A percentile compares a stretch with the other conserved stretches of the same genome.
phyloP scores from a whole-genome alignment of 257 asterid genomes.

The Dorcoceras hygrometricum region DNA sequence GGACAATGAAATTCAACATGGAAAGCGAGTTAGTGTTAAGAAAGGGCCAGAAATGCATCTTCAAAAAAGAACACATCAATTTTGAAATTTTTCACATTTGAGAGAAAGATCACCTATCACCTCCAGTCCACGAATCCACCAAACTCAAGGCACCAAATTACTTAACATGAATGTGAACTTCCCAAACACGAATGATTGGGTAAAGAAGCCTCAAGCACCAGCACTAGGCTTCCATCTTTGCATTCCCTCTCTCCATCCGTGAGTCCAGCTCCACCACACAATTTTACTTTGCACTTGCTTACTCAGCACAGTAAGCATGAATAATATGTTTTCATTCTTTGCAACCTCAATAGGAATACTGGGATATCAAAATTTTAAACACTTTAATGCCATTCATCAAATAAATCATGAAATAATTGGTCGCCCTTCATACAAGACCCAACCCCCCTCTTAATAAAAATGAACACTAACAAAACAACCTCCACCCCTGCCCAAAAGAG shows the following conservation, averaged over 20 bases:
- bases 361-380: not conserved
- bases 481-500: too few relatives aligned
- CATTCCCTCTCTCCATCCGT: not conserved
- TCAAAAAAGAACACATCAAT: not conserved
- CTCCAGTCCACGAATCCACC: not conserved
- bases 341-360: not conserved
- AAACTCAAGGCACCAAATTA: not conserved
- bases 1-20: not conserved
- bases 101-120: not conserved
- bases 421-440: too few relatives aligned
- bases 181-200: not conserved
- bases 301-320: not conserved
- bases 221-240: not conserved
- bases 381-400: not conserved
- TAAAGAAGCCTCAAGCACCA: not conserved
- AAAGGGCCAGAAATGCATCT: not conserved
- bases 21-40: not conserved
- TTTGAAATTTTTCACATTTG: not conserved
- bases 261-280: not conserved
- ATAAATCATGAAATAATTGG: too few relatives aligned
- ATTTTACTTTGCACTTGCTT: not conserved
- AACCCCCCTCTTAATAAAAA: too few relatives aligned
- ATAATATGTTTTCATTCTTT: too few relatives aligned
- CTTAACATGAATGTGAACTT: too few relatives aligned
- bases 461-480: too few relatives aligned